These are phyloP conservation scores for Debaryomyces sp. DNA, from an alignment of 1,139 yeast species.

Conservation along the genomic window DNA sequence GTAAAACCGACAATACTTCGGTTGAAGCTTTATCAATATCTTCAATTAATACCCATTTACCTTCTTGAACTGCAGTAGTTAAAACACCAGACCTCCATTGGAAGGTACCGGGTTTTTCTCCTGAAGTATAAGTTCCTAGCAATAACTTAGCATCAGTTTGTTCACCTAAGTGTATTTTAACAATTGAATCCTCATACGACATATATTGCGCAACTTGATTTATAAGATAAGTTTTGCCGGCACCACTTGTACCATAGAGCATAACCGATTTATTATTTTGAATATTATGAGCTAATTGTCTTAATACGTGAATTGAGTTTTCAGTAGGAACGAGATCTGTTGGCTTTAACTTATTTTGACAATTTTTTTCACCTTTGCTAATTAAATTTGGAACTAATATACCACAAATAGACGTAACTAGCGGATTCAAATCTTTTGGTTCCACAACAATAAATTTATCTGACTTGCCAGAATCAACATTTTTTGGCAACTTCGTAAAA, in stretches of 20 bases:
- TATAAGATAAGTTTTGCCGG: conserved; percentile 88
- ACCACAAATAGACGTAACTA: conserved; percentile 74
- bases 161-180: conserved; percentile 92
- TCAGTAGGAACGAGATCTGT: conserved; percentile 65
- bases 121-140: conserved; percentile 92
- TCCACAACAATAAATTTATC: conserved; percentile 20
- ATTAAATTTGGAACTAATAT: conserved; percentile 58
- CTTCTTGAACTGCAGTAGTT: conserved; percentile 89
- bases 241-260: conserved; percentile 81
- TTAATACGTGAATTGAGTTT: conserved; percentile 55
- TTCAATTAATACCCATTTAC: conserved; percentile 94
- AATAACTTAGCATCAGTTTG: conserved; percentile 94
- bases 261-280: conserved; percentile 68
- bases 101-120: conserved; percentile 91
- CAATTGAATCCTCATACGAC: conserved; percentile 63
- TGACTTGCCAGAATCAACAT: conserved; percentile 7
- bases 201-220: conserved; percentile 70
- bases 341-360: neutral
- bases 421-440: conserved; percentile 39
- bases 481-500: conserved; percentile 36
- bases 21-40: conserved; percentile 98
- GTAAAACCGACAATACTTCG: conserved; percentile 87
- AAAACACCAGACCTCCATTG: conserved; percentile 96
- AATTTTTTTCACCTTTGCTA: neutral
- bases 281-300: conserved; percentile 56